Evolutionary conservation across 2,329 filamentous ascomycete genomes (phyloP).

Genomic region (Talaromyces funiculosus): DNA sequence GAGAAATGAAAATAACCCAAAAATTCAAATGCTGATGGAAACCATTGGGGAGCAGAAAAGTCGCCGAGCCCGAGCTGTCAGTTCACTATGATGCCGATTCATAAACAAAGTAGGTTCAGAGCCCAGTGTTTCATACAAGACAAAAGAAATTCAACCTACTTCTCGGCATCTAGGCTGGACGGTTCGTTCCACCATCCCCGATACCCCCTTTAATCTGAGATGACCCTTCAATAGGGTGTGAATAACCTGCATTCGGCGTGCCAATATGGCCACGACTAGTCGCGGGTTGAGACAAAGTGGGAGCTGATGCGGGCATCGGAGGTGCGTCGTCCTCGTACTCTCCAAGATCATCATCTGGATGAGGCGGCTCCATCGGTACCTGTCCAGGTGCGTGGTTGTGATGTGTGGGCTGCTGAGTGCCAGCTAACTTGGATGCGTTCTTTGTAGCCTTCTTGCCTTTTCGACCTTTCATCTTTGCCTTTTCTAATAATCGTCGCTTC

Average conservation of each 20-base stretch:
- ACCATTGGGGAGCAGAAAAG: neutral
- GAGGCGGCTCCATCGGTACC: constrained; percentile 34
- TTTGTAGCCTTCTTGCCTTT: constrained; percentile 83
- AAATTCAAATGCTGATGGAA: constrained; percentile 5
- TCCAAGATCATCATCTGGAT: constrained; percentile 46
- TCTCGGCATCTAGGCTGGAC: constrained; percentile 27
- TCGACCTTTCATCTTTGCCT: constrained; percentile 86
- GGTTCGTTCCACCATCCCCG: constrained; percentile 17
- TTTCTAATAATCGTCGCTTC: constrained; percentile 76
- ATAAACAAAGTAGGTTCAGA: neutral
- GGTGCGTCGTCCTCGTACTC: constrained; percentile 49
- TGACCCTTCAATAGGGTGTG: constrained; percentile 7
- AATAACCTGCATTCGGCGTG: neutral
- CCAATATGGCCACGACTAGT: constrained; percentile 43
- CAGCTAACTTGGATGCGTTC: constrained; percentile 48
- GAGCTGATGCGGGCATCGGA: constrained; percentile 31
- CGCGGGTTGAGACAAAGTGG: constrained; percentile 55
- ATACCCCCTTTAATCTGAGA: neutral
- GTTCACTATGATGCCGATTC: neutral
- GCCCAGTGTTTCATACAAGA: neutral
- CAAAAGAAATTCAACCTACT: neutral
- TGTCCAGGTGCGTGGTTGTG: constrained; percentile 37
- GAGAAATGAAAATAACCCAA: neutral
- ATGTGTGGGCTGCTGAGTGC: constrained; percentile 28
- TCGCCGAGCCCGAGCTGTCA: neutral